These are phyloP conservation scores for Narthecium ossifragum DNA, from an alignment of 106 monocot genomes.

Conservation along the genomic window DNA sequence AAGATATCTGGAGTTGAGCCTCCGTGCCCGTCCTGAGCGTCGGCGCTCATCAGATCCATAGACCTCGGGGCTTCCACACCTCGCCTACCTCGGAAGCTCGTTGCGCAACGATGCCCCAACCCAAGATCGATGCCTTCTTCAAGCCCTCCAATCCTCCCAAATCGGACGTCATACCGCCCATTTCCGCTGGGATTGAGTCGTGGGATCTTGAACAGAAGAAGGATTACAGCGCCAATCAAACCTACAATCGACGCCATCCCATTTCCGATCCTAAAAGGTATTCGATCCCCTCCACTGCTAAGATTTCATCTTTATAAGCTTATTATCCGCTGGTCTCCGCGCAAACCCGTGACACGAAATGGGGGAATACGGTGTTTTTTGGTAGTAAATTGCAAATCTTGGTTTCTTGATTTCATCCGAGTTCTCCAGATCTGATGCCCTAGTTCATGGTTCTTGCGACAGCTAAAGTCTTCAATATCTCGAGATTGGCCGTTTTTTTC, in stretches of 20 bases:
- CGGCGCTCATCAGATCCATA: too few species aligned
- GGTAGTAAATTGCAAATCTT: too few species aligned
- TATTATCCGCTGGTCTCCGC: too few species aligned
- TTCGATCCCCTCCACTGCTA: too few species aligned
- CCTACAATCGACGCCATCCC: neutral
- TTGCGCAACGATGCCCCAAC: constrained; percentile 6
- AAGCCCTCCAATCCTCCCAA: constrained; percentile 2
- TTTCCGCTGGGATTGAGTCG: neutral
- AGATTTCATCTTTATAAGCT: neutral
- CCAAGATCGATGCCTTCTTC: constrained; percentile 28
- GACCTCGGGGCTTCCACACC: too few species aligned
- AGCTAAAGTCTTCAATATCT: neutral
- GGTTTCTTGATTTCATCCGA: neutral
- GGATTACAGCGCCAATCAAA: too few species aligned
- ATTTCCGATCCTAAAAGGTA: neutral
- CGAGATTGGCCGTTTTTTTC: neutral
- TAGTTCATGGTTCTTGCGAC: neutral
- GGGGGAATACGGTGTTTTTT: too few species aligned
- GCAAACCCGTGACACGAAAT: too few species aligned
- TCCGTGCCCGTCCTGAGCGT: too few species aligned
- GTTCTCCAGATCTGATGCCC: neutral
- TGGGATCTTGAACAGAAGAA: too few species aligned
- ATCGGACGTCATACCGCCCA: neutral
- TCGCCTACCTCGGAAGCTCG: neutral
- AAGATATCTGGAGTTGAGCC: too few species aligned